Evolutionary conservation across 2,329 filamentous ascomycete genomes (phyloP), one percentile per base, ranked within the genome.

Genomic region (Acephala macrosclerotiorum): DNA sequence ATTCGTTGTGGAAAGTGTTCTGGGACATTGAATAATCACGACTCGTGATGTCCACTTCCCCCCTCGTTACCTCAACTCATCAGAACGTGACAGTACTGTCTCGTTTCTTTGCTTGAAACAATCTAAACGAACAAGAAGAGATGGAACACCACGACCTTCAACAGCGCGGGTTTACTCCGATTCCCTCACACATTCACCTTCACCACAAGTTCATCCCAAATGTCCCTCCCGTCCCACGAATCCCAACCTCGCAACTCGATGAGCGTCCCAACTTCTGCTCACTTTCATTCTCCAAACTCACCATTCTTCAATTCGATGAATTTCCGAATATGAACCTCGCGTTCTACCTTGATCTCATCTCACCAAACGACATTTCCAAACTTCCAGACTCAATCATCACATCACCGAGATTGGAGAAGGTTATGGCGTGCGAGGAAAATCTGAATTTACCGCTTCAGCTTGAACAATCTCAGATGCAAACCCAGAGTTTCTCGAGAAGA

Each of bases 291-390:
- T 22, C 45, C 45, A 49, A 49, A 49, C 20, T 18, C 8, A 49
- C 45, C 11, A 49, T 49, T 22, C 18, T 49, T 2, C 18, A 49
- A 11, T 49, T 49, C 20, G 45, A 49, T 2, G 60, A 61, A 45
- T 61, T 61, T 8, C 47, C 60, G 14, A 61, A 61, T 33, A 61
- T 61, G 49, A 61, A 61, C 26, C 60, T 61, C 36, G 60, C 49
- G 42, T 61, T 61, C 59, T 61, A 61, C 36, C 47, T 56, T n/a
- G 60, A 61, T 18, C 47, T 61, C 3, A 56, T 61, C 22, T 55
- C 49, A 56, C 47, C 60, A 5, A 55, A 55, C 33, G 60, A 61
- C 33, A 29, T 25, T 9, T 4, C 8, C 11, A 49, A 22, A 2
- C 5, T 49, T 5, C 35, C 53, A 11, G 35, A 38, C 9, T 18